Evolutionary conservation across 1,139 yeast genomes (phyloP), one percentile per base, ranked within the genome.

Genomic region (Hyphopichia khmerensis): DNA sequence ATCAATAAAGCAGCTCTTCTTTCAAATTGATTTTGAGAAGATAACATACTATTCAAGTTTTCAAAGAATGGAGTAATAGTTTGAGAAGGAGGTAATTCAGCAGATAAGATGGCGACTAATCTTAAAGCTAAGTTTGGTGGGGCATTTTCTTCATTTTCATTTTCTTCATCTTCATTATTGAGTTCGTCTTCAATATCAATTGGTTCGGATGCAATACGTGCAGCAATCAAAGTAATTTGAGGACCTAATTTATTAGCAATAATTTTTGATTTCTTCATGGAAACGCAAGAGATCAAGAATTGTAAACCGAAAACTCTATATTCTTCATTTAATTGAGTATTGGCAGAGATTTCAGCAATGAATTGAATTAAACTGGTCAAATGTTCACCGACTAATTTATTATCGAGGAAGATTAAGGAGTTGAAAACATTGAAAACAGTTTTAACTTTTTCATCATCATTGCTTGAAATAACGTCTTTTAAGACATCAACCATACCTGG

Each of bases 81-180:
- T 65, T 93, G 99, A 39, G 90, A 79, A 42, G 99, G 96, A 42
- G 99, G 96, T 56, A 95, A 75, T 58, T 85, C 89, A 37, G 84
- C 76, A 21, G 98, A 79, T 54, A 93, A 80, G 57, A 81, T 79
- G 43, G 91, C 87, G 43, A 93, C 67, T 50, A 93, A 74, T 67
- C 96, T 81, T 56, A 90, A 77, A 17, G 96, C 96, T 54, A 89
- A 77, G 42, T 85, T 68, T 31, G 84, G 69, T 46, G 96, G 96
- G 44, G 84, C 77, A 56, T 82, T 87, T 66, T 91, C 98, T 66
- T 89, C 96, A 59, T 89, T 90, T 65, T 89, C 96, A 53, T 87
- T 91, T 56, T 88, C 93, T 59, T 88, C 96, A 47, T 86, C 89
- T 58, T 87, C 96, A 45, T 77, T 83, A 49, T 82, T 83, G 51